A percentile compares a stretch with the other conserved stretches of the same genome.
Evolutionary conservation across 495 filamentous ascomycete genomes (phyloP).

Genomic region (Aspergillus olivimuriae): DNA sequence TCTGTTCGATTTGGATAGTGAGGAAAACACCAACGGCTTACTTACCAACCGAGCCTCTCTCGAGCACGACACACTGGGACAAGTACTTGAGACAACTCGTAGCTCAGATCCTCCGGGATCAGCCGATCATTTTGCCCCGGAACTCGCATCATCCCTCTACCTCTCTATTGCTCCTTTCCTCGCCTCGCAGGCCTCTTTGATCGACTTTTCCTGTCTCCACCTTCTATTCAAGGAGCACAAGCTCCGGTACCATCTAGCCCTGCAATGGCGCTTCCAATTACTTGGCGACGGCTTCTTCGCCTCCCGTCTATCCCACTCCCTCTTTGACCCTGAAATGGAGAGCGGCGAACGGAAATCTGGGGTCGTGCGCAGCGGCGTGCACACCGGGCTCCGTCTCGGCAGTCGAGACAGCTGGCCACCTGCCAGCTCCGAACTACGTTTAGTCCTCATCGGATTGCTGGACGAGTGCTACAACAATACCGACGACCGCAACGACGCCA

Average conservation of each 20-base stretch:
- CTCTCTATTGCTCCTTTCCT: conserved; percentile 74
- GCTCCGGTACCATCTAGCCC: conserved; percentile 64
- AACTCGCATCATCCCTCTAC: conserved; percentile 61
- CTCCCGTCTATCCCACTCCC: conserved; percentile 68
- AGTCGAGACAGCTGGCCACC: conserved; percentile 82
- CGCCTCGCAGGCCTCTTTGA: conserved; percentile 62
- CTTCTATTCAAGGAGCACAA: conserved; percentile 71
- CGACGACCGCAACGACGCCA: too few species aligned
- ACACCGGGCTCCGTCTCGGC: conserved; percentile 75
- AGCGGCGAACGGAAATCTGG: conserved; percentile 68
- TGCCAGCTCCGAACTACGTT: conserved; percentile 80
- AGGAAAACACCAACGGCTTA: conserved; percentile 16
- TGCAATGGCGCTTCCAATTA: conserved; percentile 77
- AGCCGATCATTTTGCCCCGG: conserved; percentile 51
- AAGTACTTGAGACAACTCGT: conserved; percentile 18
- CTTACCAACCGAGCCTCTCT: conserved; percentile 19
- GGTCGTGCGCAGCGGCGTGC: conserved; percentile 58
- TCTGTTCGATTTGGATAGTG: conserved; percentile 35
- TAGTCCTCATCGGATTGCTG: conserved; percentile 82
- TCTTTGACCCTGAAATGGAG: conserved; percentile 81
- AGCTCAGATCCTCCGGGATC: conserved; percentile 4
- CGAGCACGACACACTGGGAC: conserved; percentile 24
- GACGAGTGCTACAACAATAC: conserved; percentile 75
- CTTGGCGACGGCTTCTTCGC: conserved; percentile 79
- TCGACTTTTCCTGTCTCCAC: conserved; percentile 71